These are phyloP conservation scores for Colletotrichum falcatum DNA, from an alignment of 2,329 filamentous ascomycete genomes.

Conservation along the genomic window DNA sequence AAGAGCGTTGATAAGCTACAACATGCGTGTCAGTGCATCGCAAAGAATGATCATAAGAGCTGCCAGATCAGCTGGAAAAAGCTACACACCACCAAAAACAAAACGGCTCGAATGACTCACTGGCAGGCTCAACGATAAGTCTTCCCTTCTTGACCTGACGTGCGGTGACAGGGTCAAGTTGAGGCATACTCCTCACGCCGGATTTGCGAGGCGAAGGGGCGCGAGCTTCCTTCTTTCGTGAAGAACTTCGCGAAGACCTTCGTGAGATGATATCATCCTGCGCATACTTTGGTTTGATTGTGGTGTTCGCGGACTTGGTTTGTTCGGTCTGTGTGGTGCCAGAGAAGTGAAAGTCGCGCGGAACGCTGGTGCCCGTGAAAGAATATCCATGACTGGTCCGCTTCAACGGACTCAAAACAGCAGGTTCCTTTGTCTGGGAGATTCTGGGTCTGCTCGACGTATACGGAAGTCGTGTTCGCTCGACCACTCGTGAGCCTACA, in stretches of 20 bases:
- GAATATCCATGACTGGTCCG: not conserved
- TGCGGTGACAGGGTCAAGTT: not conserved
- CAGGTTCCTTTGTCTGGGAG: not conserved
- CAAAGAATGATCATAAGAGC: not conserved
- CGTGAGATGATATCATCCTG: not conserved
- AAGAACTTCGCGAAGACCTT: not conserved
- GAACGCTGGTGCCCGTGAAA: not conserved
- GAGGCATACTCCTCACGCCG: no score
- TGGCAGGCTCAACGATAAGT: not conserved
- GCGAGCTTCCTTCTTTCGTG: not conserved
- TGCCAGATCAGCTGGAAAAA: no score
- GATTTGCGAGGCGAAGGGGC: not conserved
- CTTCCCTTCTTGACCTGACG: slow-evolving; percentile 4
- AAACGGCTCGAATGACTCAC: slow-evolving; percentile 13
- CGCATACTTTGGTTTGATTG: not conserved
- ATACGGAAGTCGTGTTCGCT: not conserved
- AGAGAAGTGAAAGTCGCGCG: not conserved
- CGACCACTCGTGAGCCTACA: not conserved
- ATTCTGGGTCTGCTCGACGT: no score
- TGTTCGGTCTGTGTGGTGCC: not conserved
- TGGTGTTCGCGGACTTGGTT: not conserved
- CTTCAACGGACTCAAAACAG: not conserved
- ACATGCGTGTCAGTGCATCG: not conserved
- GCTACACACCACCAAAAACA: slow-evolving; percentile 19
- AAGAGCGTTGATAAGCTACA: not conserved